A percentile compares a stretch with the other conserved stretches of the same genome.
Conservation (phyloP, 202 grass and related monocot genomes). For the Miscanthus sacchariflorus region DNA sequence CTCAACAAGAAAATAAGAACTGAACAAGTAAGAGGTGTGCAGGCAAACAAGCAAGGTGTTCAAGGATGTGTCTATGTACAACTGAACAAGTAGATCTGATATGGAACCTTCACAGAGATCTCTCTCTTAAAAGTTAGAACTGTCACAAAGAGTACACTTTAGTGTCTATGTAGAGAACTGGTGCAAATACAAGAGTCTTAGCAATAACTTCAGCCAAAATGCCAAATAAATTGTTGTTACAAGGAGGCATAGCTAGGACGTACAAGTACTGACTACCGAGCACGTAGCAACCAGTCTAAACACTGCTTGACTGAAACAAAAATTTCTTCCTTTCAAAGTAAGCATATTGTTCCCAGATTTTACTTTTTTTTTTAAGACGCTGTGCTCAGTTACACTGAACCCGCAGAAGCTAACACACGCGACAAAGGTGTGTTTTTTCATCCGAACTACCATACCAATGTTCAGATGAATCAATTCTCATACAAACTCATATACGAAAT, state of each 20-base stretch:
- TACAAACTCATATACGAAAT: background rate
- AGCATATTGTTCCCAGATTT: background rate
- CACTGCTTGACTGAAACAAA: background rate
- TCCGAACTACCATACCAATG: background rate
- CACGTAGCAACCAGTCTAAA: background rate
- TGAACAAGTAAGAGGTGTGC: background rate
- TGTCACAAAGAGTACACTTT: background rate
- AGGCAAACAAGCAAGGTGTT: background rate
- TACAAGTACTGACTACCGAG: background rate
- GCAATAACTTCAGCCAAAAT: background rate
- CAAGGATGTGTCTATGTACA: background rate
- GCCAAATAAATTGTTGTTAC: too few relatives aligned
- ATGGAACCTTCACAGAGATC: background rate
- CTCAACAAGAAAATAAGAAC: background rate
- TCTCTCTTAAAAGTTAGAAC: background rate
- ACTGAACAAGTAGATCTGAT: constrained; percentile 15
- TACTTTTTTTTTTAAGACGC: background rate
- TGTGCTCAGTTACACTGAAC: background rate
- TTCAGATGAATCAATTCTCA: background rate
- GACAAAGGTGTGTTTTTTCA: background rate
- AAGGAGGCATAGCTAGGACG: background rate
- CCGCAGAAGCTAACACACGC: background rate
- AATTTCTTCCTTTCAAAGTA: background rate
- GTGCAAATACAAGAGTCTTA: constrained; percentile 10
- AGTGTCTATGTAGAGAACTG: background rate